phyloP scores from a whole-genome alignment of 2,329 filamentous ascomycete species.

The Drechslera avenae region DNA sequence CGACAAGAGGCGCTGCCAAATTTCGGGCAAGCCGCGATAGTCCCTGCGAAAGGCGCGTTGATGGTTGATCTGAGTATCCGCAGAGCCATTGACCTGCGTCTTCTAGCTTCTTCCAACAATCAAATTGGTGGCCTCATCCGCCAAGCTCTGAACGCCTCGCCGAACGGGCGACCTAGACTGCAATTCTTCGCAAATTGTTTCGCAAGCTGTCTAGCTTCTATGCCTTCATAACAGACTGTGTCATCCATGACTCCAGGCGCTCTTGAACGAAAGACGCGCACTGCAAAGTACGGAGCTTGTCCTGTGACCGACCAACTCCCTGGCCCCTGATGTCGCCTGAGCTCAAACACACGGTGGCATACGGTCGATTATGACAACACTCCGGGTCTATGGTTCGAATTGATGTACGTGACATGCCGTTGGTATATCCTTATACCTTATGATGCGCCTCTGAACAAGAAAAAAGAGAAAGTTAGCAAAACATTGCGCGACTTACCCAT shows the following conservation, averaged over 20 bases:
- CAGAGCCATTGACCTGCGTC: conserved; percentile 40
- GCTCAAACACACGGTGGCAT: conserved; percentile 5
- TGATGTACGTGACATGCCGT: not conserved
- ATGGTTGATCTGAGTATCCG: conserved; percentile 37
- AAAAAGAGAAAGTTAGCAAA: conserved; percentile 5
- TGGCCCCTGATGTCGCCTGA: conserved; percentile 4
- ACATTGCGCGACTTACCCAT: conserved; percentile 71
- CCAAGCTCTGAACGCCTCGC: conserved; percentile 30
- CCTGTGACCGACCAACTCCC: conserved; percentile 1
- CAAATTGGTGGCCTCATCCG: conserved; percentile 30
- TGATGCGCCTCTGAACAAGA: conserved; percentile 27
- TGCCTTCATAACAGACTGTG: conserved; percentile 16
- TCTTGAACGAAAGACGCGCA: conserved; percentile 8
- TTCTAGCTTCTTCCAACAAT: conserved; percentile 35
- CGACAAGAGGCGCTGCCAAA: conserved; percentile 68
- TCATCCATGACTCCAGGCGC: conserved; percentile 8
- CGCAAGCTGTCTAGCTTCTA: conserved; percentile 15
- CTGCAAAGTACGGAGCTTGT: conserved; percentile 2
- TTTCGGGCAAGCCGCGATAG: conserved; percentile 42
- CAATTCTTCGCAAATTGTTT: conserved; percentile 15
- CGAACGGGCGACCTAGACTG: conserved; percentile 21
- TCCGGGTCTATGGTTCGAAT: conserved; percentile 6
- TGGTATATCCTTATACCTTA: conserved; percentile 22
- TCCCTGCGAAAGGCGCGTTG: conserved; percentile 42
- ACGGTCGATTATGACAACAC: not conserved